Evolutionary conservation across 306 rosid species (phyloP).

Genomic region (Trifolium dubium): DNA sequence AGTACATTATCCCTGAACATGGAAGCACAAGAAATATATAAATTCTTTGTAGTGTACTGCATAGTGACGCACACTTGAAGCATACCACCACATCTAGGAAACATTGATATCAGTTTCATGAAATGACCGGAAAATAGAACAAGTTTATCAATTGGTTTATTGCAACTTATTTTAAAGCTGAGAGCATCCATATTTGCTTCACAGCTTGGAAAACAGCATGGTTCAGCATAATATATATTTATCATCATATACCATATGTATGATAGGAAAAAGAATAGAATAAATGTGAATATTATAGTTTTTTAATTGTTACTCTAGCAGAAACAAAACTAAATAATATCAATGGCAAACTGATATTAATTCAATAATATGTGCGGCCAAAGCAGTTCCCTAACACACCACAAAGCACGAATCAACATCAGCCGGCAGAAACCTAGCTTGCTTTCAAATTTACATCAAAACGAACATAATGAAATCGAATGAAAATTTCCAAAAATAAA

Average conservation of each 20-base stretch:
- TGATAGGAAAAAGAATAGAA: conserved; percentile 1
- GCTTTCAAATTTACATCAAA: conserved; percentile 19
- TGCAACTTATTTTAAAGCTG: conserved; percentile 32
- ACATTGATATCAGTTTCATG: conserved; percentile 12
- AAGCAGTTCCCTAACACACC: conserved; percentile 20
- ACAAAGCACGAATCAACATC: conserved; percentile 10
- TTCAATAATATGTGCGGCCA: not conserved
- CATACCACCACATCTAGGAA: conserved; percentile 19
- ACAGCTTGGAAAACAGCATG: conserved; percentile 8
- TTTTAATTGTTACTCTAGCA: not conserved
- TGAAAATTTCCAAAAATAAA: conserved; percentile 4
- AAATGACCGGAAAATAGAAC: conserved; percentile 4
- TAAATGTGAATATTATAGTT: not conserved
- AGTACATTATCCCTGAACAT: conserved; percentile 54
- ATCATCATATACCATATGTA: not conserved
- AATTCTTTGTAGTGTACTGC: conserved; percentile 40
- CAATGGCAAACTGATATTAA: not conserved
- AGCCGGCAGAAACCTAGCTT: conserved; percentile 22
- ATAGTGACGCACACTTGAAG: conserved; percentile 10
- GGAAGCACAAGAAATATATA: conserved; percentile 38
- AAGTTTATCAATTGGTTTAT: conserved; percentile 31
- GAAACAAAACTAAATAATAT: conserved; percentile 8
- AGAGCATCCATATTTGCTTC: conserved; percentile 27
- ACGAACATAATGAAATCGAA: conserved; percentile 17
- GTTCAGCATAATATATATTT: conserved; percentile 20